Evolutionary conservation across 2,329 filamentous ascomycete species (phyloP).

Genomic region (Taxawa tesnikishii): DNA sequence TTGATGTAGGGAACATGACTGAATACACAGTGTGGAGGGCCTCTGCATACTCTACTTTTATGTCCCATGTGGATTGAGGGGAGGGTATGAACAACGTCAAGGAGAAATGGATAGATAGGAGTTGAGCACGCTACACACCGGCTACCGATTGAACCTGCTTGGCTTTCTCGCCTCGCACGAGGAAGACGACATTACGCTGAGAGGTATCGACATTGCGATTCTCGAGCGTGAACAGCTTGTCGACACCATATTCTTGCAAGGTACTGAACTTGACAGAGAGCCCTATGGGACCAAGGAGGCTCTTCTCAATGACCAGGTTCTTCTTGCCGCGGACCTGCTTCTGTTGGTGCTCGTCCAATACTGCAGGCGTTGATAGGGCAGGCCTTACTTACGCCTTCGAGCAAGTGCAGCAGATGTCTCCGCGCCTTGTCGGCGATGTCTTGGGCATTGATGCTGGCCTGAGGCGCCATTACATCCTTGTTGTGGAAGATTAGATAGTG

Average conservation of each 20-base stretch:
- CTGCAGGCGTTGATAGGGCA: conserved; percentile 4
- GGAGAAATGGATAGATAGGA: conserved; percentile 5
- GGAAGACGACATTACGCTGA: conserved; percentile 89
- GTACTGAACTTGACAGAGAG: conserved; percentile 91
- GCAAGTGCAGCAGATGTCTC: conserved; percentile 77
- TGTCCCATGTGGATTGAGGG: conserved; percentile 26
- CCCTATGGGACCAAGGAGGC: conserved; percentile 78
- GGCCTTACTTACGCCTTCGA: conserved; percentile 77
- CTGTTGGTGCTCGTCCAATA: neutral
- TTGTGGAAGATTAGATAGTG: too few relatives aligned
- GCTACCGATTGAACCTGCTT: conserved; percentile 76
- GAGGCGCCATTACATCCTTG: conserved; percentile 22
- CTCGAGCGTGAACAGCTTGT: conserved; percentile 94
- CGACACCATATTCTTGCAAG: conserved; percentile 91
- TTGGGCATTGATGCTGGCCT: conserved; percentile 52
- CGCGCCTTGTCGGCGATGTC: conserved; percentile 71
- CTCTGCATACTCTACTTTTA: conserved; percentile 51
- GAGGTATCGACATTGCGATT: conserved; percentile 90
- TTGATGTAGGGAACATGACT: conserved; percentile 24
- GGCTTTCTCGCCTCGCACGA: conserved; percentile 80
- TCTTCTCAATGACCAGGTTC: conserved; percentile 87
- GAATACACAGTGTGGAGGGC: conserved; percentile 39
- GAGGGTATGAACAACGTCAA: neutral
- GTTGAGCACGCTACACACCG: conserved; percentile 42
- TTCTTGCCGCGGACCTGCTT: conserved; percentile 92